phyloP scores from a whole-genome alignment of 768 basidiomycete species.

The Xerocomellus intermedius region DNA sequence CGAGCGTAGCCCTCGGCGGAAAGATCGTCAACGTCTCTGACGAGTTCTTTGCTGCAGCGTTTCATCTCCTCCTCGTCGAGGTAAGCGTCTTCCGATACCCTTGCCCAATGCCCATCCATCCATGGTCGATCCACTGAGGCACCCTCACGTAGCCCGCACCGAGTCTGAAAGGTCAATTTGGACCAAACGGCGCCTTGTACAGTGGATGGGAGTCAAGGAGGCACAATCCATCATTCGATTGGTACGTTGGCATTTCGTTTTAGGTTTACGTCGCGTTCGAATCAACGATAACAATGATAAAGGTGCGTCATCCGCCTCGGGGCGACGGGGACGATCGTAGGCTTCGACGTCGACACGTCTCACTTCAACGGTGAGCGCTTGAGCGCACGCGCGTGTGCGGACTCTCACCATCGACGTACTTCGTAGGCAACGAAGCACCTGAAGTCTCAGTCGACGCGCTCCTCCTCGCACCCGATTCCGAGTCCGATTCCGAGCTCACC shows the following conservation, averaged over 20 bases:
- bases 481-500: constrained; percentile 41
- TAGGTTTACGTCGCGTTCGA: too few relatives aligned
- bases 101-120: too few relatives aligned
- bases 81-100: constrained; percentile 39
- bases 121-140: background rate
- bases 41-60: constrained; percentile 92
- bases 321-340: constrained; percentile 64
- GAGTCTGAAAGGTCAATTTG: constrained; percentile 94
- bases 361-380: constrained; percentile 75
- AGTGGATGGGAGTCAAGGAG: constrained; percentile 93
- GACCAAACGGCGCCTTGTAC: constrained; percentile 90
- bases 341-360: constrained; percentile 94
- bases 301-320: constrained; percentile 94
- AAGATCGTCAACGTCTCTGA: constrained; percentile 77
- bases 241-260: constrained; percentile 45
- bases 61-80: constrained; percentile 77
- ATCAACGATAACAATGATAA: background rate
- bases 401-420: background rate
- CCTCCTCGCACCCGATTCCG: constrained; percentile 42
- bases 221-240: constrained; percentile 88
- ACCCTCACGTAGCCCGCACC: constrained; percentile 66
- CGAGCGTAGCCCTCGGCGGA: constrained; percentile 81
- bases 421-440: constrained; percentile 81
- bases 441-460: constrained; percentile 71
- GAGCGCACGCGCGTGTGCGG: background rate